Percentiles rank a stretch among this genome's conserved stretches.
Evolutionary conservation across 306 rosid species (phyloP).

Genomic region (Quercus glauca): DNA sequence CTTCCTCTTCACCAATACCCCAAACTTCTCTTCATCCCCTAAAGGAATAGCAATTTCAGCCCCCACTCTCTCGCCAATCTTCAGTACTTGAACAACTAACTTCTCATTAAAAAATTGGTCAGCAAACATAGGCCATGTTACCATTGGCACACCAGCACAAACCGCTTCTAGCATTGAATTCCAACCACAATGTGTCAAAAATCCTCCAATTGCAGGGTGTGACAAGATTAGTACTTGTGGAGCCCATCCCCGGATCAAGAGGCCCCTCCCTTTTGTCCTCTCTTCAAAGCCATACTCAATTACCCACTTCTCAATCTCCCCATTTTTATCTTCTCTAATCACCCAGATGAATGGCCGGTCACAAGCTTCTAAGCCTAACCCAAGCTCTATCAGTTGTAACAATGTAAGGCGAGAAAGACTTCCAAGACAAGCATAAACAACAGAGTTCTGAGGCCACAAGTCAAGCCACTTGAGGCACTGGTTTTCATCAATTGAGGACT

Average conservation of each 20-base stretch:
- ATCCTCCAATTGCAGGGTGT: conserved; percentile 44
- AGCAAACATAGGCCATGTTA: conserved; percentile 57
- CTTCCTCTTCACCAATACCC: conserved; percentile 17
- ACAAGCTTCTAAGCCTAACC: conserved; percentile 56
- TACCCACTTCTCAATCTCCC: conserved; percentile 49
- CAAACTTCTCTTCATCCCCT: neutral
- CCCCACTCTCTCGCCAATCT: conserved; percentile 22
- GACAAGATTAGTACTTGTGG: conserved; percentile 59
- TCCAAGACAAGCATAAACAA: conserved; percentile 63
- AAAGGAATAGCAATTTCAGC: neutral
- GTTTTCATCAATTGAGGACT: conserved; percentile 27
- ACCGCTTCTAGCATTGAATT: conserved; percentile 60
- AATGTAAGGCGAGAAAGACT: conserved; percentile 45
- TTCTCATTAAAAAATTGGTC: conserved; percentile 55
- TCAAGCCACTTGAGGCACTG: conserved; percentile 53
- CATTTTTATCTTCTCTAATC: conserved; percentile 29
- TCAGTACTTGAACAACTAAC: conserved; percentile 22
- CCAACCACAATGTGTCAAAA: conserved; percentile 76
- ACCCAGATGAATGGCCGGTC: conserved; percentile 67
- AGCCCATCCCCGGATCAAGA: conserved; percentile 74
- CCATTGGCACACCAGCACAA: conserved; percentile 49
- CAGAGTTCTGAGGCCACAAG: conserved; percentile 30
- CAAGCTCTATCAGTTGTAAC: conserved; percentile 47
- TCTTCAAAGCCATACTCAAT: conserved; percentile 36
- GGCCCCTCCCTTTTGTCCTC: conserved; percentile 41